These are phyloP conservation scores for Cercis canadensis DNA, from an alignment of 306 rosid genomes.

Conservation along the genomic window DNA sequence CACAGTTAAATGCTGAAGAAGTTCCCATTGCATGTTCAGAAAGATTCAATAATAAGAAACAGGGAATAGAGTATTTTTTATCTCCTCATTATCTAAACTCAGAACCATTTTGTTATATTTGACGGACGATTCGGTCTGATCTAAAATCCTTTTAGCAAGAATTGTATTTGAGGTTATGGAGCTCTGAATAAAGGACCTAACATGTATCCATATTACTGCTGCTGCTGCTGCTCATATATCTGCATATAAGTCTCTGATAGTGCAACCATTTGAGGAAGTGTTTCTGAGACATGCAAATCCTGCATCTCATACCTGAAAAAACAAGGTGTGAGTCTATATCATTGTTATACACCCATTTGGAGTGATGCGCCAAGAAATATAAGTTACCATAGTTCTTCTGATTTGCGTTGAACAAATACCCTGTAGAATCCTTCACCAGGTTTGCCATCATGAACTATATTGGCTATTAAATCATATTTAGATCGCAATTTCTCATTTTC, in stretches of 20 bases:
- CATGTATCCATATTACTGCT: constrained; percentile 44
- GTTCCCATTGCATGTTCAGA: too few species aligned
- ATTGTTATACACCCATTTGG: constrained; percentile 7
- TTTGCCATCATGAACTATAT: constrained; percentile 93
- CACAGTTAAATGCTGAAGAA: too few species aligned
- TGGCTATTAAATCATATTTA: constrained; percentile 88
- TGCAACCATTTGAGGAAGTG: constrained; percentile 96
- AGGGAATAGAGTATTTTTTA: not conserved
- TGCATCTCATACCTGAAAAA: constrained; percentile 89
- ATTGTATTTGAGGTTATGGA: not conserved
- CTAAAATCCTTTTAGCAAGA: not conserved
- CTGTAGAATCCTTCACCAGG: constrained; percentile 89
- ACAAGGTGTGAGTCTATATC: constrained; percentile 28
- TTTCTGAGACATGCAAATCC: constrained; percentile 92
- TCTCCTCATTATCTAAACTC: not conserved
- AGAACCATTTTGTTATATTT: not conserved
- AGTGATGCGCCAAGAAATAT: constrained; percentile 14
- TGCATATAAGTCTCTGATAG: constrained; percentile 96
- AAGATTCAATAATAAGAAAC: not conserved
- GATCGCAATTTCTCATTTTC: constrained; percentile 74
- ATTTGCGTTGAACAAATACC: constrained; percentile 91
- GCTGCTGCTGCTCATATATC: constrained; percentile 97
- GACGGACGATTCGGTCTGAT: not conserved
- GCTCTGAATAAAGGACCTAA: not conserved
- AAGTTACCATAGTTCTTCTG: constrained; percentile 85